Evolutionary conservation across 768 basidiomycete genomes (phyloP), one percentile per base, ranked within the genome.

Genomic region (Chalciporus chontae): DNA sequence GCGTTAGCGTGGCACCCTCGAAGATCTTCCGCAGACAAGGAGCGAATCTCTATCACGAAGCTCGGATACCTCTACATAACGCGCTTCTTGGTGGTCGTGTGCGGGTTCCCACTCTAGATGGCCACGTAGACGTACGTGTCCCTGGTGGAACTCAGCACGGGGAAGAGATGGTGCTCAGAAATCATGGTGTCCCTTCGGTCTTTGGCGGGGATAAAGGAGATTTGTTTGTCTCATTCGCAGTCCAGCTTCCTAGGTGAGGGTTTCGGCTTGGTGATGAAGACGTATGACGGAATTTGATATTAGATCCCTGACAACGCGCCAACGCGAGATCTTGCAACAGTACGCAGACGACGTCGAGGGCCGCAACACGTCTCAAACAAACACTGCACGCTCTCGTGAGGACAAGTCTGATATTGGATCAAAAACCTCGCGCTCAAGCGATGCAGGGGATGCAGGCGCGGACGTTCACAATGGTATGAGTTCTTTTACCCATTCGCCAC

Each of bases 261-360:
- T 31, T 43, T 51, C 47, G 27, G 15, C 34, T 26, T 36, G 32
- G 37, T 55, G 37, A 42, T 47, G 21, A 48, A 41, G 31, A 32
- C 40, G 55, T 49, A 55, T 38, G 29, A 44, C 42, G 13, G 37
- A 45, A 31, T 24, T 45, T 46, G 19, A 13, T 44, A 51, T 41
- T 66, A 97, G 95, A 72, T 80, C 88, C 17, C 75, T 98, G 51
- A 85, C 90, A 3, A 70, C 79, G 53, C 84, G 84, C 31, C 95
- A 99, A 73, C 84, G 87, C 52, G 83, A 88, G 64, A 84, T 97
- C 52, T 67, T 98, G 37, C 83, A 98, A 69, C 81, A 83, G 54
- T 98, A 87, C 61, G 95, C 91, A 17, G 89, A 94, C 64, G 94
- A 97, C 59, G 78, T 90, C n/a, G 94, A 96, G 69, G 91, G 89